These are phyloP conservation scores for Boletellus sp. DNA, from an alignment of 768 basidiomycete genomes.

Conservation along the genomic window DNA sequence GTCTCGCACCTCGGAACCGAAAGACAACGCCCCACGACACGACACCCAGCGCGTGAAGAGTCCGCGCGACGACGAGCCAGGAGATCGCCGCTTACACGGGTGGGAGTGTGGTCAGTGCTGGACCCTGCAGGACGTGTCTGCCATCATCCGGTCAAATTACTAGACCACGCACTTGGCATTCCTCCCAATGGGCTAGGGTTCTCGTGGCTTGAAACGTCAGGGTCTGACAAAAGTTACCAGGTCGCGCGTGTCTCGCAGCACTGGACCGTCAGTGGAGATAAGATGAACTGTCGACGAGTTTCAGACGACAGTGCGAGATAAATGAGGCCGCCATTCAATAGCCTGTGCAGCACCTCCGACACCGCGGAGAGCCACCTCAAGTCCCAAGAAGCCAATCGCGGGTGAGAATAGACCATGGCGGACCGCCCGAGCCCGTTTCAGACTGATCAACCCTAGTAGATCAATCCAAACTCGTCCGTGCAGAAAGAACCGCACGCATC, in stretches of 20 bases:
- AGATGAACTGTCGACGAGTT: slow-evolving; percentile 7
- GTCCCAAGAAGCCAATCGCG: slow-evolving; percentile 13
- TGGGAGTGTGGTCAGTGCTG: slow-evolving; percentile 3
- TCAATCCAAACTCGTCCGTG: neutral
- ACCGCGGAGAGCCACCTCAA: slow-evolving; percentile 25
- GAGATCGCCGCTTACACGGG: slow-evolving; percentile 8
- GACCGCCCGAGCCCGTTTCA: neutral
- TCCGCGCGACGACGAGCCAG: slow-evolving; percentile 10
- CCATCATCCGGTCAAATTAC: neutral
- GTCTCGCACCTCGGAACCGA: slow-evolving; percentile 25
- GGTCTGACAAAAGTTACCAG: neutral
- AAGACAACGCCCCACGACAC: slow-evolving; percentile 4
- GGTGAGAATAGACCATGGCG: slow-evolving; percentile 13
- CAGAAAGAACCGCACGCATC: neutral
- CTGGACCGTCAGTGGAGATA: slow-evolving; percentile 4
- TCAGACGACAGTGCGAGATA: slow-evolving; percentile 4
- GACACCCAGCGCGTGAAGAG: slow-evolving; percentile 11
- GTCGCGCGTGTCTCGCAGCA: neutral
- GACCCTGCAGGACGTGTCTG: neutral
- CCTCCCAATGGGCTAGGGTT: neutral
- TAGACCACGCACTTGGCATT: neutral
- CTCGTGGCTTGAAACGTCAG: neutral
- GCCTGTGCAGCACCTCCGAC: slow-evolving; percentile 1
- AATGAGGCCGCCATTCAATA: neutral
- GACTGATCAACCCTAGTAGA: neutral